Evolutionary conservation across 805 yeast species (phyloP).

Genomic region (Yarrowia sp.): DNA sequence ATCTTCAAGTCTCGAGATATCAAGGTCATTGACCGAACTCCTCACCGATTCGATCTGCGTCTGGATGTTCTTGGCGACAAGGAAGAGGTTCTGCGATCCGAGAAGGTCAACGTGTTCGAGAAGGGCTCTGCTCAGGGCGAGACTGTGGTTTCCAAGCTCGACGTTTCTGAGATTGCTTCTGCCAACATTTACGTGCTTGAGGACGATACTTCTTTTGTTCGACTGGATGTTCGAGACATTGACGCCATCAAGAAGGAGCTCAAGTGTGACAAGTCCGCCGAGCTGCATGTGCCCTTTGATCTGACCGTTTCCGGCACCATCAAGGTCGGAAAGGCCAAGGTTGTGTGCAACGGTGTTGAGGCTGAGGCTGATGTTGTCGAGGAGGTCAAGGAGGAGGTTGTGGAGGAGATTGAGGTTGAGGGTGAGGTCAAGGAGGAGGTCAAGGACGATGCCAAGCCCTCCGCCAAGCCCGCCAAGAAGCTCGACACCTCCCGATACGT

Average conservation of each 20-base stretch:
- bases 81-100: slow-evolving; percentile 36
- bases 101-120: slow-evolving; percentile 44
- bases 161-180: slow-evolving; percentile 37
- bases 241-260: slow-evolving; percentile 32
- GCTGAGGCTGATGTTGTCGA: slow-evolving; percentile 25
- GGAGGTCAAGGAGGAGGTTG: background rate
- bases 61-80: slow-evolving; percentile 33
- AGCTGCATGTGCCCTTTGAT: slow-evolving; percentile 22
- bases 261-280: slow-evolving; percentile 31
- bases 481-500: slow-evolving; percentile 28
- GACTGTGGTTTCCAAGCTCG: slow-evolving; percentile 31
- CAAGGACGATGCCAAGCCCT: slow-evolving; percentile 31
- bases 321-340: slow-evolving; percentile 18
- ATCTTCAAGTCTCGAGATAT: slow-evolving; percentile 64
- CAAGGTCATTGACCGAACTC: slow-evolving; percentile 54
- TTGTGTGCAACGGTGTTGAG: slow-evolving; percentile 21
- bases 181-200: slow-evolving; percentile 42
- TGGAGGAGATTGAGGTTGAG: background rate
- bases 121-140: slow-evolving; percentile 46
- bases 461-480: slow-evolving; percentile 26
- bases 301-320: slow-evolving; percentile 29
- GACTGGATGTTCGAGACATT: slow-evolving; percentile 35
- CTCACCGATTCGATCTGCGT: slow-evolving; percentile 47
- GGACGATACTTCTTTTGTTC: slow-evolving; percentile 40
- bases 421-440: slow-evolving; percentile 29